A percentile compares a stretch with the other conserved stretches of the same genome.
These are phyloP conservation scores for Paraphoma sp. DNA, from an alignment of 2,329 filamentous ascomycete species.

Conservation along the genomic window DNA sequence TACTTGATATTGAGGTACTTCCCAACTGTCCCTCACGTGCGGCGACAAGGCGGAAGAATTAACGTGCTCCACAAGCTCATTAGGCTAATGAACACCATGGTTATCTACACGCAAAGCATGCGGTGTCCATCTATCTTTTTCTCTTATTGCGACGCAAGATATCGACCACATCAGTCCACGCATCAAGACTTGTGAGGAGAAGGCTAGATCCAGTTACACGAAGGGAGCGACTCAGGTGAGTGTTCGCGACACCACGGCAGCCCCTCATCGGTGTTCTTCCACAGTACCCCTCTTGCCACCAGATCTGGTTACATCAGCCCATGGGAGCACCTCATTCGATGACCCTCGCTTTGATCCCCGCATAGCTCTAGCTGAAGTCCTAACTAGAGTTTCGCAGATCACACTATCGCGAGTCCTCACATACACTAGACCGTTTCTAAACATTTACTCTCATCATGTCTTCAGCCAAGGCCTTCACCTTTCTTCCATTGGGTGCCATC, in stretches of 20 bases:
- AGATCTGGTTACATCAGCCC: conserved; percentile 2
- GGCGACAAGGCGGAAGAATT: conserved; percentile 31
- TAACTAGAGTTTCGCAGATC: conserved; percentile 10
- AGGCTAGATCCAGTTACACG: not conserved
- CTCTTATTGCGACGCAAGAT: not conserved
- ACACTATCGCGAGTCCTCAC: conserved; percentile 1
- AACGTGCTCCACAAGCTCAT: conserved; percentile 30
- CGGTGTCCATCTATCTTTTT: conserved; percentile 5
- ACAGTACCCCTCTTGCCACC: conserved; percentile 14
- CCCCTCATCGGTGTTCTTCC: conserved; percentile 18
- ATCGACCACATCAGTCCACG: not conserved
- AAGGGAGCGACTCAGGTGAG: conserved; percentile 21
- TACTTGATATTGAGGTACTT: conserved; percentile 20
- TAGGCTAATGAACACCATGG: conserved; percentile 39
- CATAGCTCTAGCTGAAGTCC: not conserved
- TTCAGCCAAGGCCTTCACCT: conserved; percentile 53
- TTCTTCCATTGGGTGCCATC: conserved; percentile 78
- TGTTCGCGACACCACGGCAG: conserved; percentile 9
- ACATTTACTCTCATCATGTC: conserved; percentile 29
- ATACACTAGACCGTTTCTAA: conserved; percentile 1
- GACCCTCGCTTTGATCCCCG: not conserved
- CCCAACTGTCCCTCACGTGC: conserved; percentile 12
- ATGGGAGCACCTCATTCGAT: conserved; percentile 1
- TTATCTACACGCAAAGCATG: not conserved
- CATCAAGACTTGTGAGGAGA: not conserved